Conservation (phyloP, 2,329 filamentous ascomycete species). For the Onygenales sp. region DNA sequence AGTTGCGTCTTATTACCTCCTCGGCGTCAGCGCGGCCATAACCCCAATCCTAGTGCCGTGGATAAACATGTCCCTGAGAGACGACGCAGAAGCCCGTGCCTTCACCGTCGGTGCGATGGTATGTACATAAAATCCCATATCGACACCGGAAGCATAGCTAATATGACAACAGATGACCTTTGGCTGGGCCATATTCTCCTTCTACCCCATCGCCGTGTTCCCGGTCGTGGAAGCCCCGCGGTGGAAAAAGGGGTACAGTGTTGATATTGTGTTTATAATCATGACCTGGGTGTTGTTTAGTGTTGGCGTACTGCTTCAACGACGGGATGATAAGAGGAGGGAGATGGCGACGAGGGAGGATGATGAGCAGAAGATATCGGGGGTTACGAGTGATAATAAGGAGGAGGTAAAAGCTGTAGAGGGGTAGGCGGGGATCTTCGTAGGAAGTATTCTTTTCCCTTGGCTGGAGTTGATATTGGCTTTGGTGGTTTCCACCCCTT, state of each 20-base stretch:
- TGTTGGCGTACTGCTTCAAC: constrained; percentile 27
- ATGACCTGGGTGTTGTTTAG: constrained; percentile 37
- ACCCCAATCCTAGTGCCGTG: constrained; percentile 20
- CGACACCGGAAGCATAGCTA: background rate
- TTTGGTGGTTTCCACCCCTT: too few relatives aligned
- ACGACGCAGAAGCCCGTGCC: constrained; percentile 19
- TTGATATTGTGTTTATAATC: constrained; percentile 38
- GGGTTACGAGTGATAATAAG: background rate
- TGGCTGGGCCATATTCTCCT: constrained; percentile 36
- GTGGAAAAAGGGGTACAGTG: constrained; percentile 42
- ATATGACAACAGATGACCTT: constrained; percentile 35
- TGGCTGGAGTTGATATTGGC: too few relatives aligned
- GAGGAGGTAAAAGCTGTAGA: background rate
- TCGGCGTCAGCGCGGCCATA: constrained; percentile 18
- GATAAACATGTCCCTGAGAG: constrained; percentile 20
- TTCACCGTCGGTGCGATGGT: constrained; percentile 27
- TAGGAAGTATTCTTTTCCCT: background rate
- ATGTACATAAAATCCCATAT: background rate
- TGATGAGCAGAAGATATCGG: background rate
- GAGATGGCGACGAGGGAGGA: background rate
- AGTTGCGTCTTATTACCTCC: constrained; percentile 12
- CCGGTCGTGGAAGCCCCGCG: constrained; percentile 31
- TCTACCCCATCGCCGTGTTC: constrained; percentile 33
- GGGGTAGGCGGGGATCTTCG: background rate
- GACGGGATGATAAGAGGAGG: background rate